phyloP scores from a whole-genome alignment of 768 basidiomycete genomes.

The Dioszegia aurantiaca region DNA sequence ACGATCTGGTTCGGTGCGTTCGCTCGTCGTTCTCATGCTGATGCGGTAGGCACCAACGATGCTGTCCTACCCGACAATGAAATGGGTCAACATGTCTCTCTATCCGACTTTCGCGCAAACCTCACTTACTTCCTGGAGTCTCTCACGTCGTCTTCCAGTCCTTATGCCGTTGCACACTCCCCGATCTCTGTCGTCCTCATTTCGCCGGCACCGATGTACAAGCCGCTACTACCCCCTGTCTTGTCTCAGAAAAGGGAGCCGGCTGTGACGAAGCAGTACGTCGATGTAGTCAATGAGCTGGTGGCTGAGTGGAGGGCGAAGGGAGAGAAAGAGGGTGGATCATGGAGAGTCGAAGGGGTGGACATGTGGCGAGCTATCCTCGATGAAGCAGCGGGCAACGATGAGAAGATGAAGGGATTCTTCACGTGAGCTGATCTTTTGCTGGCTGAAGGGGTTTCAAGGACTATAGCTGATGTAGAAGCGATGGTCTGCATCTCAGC shows the following conservation, averaged over 20 bases:
- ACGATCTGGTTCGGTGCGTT: slow-evolving; percentile 41
- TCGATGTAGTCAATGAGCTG: slow-evolving; percentile 10
- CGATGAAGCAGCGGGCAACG: slow-evolving; percentile 24
- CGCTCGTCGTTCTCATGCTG: not conserved
- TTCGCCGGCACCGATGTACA: slow-evolving; percentile 9
- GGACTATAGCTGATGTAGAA: not conserved
- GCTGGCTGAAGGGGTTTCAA: not conserved
- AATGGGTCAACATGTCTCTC: slow-evolving; percentile 24
- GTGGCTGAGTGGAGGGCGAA: slow-evolving; percentile 14
- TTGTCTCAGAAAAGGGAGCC: not conserved
- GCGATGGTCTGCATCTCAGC: slow-evolving; percentile 22
- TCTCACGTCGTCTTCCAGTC: slow-evolving; percentile 26
- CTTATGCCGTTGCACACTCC: slow-evolving; percentile 14
- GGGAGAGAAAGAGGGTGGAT: slow-evolving; percentile 10
- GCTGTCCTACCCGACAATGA: slow-evolving; percentile 12
- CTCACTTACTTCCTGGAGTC: slow-evolving; percentile 19
- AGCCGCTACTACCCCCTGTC: too few relatives aligned
- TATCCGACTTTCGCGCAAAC: slow-evolving; percentile 21
- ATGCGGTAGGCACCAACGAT: slow-evolving; percentile 33
- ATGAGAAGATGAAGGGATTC: slow-evolving; percentile 18
- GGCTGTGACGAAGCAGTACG: slow-evolving; percentile 16
- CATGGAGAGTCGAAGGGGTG: slow-evolving; percentile 24
- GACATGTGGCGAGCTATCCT: slow-evolving; percentile 30
- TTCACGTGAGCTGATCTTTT: slow-evolving; percentile 22
- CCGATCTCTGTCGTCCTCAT: slow-evolving; percentile 13